These are phyloP conservation scores for Yamadazyma trypodendri DNA, from an alignment of 1,139 yeast species.

Conservation along the genomic window DNA sequence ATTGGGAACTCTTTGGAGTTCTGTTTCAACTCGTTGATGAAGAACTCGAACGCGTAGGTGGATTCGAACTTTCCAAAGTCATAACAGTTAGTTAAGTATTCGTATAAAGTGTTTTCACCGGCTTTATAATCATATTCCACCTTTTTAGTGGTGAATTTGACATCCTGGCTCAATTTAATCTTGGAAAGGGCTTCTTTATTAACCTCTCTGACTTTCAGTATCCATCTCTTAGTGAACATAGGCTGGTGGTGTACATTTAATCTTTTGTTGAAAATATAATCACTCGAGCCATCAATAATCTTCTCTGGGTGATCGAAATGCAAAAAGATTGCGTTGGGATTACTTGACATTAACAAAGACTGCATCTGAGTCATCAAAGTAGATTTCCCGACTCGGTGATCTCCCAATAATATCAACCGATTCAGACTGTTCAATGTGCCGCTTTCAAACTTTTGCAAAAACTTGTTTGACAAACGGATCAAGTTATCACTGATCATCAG, in stretches of 20 bases:
- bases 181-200: conserved; percentile 53
- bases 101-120: conserved; percentile 43
- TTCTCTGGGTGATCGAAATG: conserved; percentile 65
- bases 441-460: conserved; percentile 26
- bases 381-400: conserved; percentile 78
- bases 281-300: conserved; percentile 70
- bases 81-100: conserved; percentile 34
- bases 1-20: conserved; percentile 54
- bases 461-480: conserved; percentile 20
- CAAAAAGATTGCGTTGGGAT: conserved; percentile 53
- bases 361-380: conserved; percentile 71
- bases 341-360: conserved; percentile 50
- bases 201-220: conserved; percentile 55
- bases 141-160: conserved; percentile 33
- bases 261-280: conserved; percentile 56
- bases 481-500: conserved; percentile 48
- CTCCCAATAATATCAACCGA: conserved; percentile 64
- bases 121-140: conserved; percentile 37
- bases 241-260: conserved; percentile 69
- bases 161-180: conserved; percentile 49
- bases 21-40: conserved; percentile 53
- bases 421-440: conserved; percentile 33
- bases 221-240: conserved; percentile 65
- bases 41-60: conserved; percentile 45
- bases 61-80: conserved; percentile 41